Base-by-base conservation (phyloP, 345 rosid species). In the Hibiscus syriacus region DNA sequence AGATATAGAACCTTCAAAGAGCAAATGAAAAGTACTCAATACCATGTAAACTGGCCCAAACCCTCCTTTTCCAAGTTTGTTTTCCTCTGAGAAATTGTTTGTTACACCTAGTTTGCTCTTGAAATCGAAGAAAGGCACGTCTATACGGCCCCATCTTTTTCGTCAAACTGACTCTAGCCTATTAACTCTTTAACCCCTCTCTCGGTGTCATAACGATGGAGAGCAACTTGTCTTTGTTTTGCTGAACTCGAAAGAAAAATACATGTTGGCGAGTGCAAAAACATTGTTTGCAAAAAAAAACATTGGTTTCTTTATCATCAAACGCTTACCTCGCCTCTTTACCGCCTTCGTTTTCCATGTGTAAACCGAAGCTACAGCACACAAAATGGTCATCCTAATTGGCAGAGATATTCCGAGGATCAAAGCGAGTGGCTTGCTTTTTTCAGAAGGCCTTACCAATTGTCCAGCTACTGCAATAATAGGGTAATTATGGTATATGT, bases 21-120 rank as follows among this genome's bases (percentile, higher is more conserved):
- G 13, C 38, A 39, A 22, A 5, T 4, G 8, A 12, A 23, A 13
- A 38, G 11, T 30, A 58, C 8, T 39, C 11, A 11, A 23, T 73
- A 83, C 97, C 84, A 80, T 86, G 74, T 90, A 88, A 71, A 90
- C 97, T 1, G 84, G 87, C 36, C 97, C 94, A 73, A 81, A 90
- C 26, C 94, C 88, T 17, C 94, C 94, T 68, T 85, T 87, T 41
- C 97, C 94, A 39, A 86, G 80, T 74, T 80, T 88, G 79, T 86
- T 90, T 56, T 77, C 89, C 9, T 50, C 71, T 10, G 96, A 80
- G 81, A 89, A 92, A 58, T 71, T 81, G n/a, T 84, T 63, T 5
- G 97, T 91, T 23, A 93, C 92, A 64, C 39, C 56, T 70, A 56
- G 52, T 27, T 66, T 66, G 71, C 68, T 70, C 29, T 75, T 74